phyloP scores from a whole-genome alignment of 2,329 filamentous ascomycete species.

The Aureobasidium sp. region DNA sequence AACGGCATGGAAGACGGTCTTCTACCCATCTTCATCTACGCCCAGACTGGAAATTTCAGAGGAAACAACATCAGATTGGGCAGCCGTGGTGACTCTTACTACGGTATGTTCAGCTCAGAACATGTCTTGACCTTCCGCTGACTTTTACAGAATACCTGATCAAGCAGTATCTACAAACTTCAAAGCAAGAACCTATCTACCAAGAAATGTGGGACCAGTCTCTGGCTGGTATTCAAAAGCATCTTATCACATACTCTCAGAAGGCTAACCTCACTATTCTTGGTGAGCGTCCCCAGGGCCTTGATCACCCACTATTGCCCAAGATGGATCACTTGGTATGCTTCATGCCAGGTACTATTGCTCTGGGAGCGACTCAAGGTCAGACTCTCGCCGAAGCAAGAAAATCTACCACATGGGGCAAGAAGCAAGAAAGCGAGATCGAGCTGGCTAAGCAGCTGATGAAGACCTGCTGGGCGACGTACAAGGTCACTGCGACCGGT shows the following conservation, averaged over 20 bases:
- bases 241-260: constrained; percentile 83
- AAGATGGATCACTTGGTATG: constrained; percentile 99
- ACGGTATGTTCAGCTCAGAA: constrained; percentile 43
- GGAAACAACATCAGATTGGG: constrained; percentile 84
- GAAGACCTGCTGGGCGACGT: constrained; percentile 98
- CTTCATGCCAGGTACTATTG: constrained; percentile 95
- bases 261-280: constrained; percentile 79
- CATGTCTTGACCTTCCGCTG: background rate
- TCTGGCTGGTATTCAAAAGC: constrained; percentile 77
- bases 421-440: constrained; percentile 80
- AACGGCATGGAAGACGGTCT: constrained; percentile 74
- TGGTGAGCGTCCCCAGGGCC: constrained; percentile 72
- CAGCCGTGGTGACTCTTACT: constrained; percentile 93
- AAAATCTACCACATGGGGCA: constrained; percentile 62
- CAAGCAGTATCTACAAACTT: constrained; percentile 96
- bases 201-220: constrained; percentile 89
- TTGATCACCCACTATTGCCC: constrained; percentile 59
- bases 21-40: constrained; percentile 84
- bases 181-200: constrained; percentile 77
- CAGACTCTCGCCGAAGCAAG: constrained; percentile 67
- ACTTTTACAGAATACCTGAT: constrained; percentile 71
- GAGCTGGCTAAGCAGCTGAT: constrained; percentile 80
- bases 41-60: constrained; percentile 69
- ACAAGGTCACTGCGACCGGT: constrained; percentile 80
- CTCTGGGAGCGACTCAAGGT: constrained; percentile 77